Conservation (phyloP, 78 protist species). For the Dictyostelium citrinum region DNA sequence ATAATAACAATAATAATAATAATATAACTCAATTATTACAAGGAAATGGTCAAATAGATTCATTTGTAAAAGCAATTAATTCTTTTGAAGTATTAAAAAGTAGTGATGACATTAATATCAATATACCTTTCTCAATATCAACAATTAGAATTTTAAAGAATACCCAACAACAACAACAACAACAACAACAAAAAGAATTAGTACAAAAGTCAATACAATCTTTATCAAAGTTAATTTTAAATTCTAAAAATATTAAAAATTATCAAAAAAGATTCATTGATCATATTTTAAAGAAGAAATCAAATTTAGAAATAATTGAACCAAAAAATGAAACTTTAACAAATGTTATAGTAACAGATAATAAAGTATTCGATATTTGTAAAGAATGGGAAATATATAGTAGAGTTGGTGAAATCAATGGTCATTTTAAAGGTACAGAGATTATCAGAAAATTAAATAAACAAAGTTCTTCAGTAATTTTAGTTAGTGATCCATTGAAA, state of each 20-base stretch:
- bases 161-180: neutral
- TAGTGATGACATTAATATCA: neutral
- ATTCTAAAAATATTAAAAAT: neutral
- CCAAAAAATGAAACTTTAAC: neutral
- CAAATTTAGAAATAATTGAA: neutral
- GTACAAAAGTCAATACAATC: neutral
- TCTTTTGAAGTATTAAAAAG: neutral
- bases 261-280: neutral
- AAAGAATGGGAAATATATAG: neutral
- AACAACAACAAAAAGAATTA: neutral
- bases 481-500: neutral
- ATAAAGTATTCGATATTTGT: neutral
- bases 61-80: neutral
- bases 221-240: neutral
- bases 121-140: neutral
- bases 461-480: neutral
- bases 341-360: neutral
- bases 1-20: neutral
- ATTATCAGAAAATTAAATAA: neutral
- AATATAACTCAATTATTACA: neutral
- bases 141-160: slow-evolving; percentile 6
- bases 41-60: neutral
- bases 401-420: neutral
- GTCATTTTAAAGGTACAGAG: neutral
- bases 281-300: neutral